Evolutionary conservation across 176 grass and related monocot species (phyloP), one percentile per base, ranked within the genome.

Genomic region (Avena insularis): DNA sequence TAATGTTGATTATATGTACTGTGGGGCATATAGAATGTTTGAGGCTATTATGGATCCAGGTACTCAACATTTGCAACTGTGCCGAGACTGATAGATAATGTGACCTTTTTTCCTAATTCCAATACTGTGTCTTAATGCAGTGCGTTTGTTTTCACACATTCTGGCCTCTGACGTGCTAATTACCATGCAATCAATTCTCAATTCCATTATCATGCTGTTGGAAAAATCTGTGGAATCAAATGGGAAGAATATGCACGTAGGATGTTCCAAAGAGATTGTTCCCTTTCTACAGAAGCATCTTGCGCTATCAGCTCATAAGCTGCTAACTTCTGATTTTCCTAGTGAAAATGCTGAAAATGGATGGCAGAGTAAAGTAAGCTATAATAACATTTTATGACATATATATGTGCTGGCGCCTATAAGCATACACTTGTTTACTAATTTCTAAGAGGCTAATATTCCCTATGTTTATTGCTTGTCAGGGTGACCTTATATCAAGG

Each of bases 141-240:
- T 78, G 68, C 91, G 81, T 63, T 90, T 69, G 4, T 91, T 88
- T 83, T 98, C 91, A 38, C 90, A 91, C 69, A 53, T 89, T 72
- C 45, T 95, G 59, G 88, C 93, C 75, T 95, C 81, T 27, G 86
- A 95, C 19, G 84, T 93, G 75, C 71, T 95, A 77, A 87, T 88
- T 86, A 93, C 93, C 78, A 92, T 95, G 84, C 93, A 98, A 91
- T 95, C 93, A 67, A 78, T 92, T 82, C 83, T 98, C 54, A 95
- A 79, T 86, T 95, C 93, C n/a, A 61, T 92, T 85, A 59, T 74
- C 40, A 47, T 73, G 49, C 64, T 98, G 71, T 78, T 91, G 81
- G 93, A 93, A 58, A 90, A 87, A 74, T 89, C 77, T 77, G 61
- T 55, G 11, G 93, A 92, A 87, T 66, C 78, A 89, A 92, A 89